Evolutionary conservation across 805 yeast species (phyloP).

Genomic region (Metschnikowia shivogae): DNA sequence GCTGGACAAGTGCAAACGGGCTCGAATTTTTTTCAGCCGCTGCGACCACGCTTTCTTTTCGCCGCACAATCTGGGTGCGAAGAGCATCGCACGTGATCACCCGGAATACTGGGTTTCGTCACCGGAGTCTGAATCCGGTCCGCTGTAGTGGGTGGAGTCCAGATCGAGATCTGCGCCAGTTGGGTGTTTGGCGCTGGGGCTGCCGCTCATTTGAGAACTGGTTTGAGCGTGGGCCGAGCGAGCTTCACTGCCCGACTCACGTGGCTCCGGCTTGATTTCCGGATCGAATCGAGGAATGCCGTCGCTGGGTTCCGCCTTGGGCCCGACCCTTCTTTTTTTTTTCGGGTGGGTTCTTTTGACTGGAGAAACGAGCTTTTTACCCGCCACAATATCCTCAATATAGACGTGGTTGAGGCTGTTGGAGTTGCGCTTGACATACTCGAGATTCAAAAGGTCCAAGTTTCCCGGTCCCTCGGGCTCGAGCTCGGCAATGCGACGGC

Average conservation of each 20-base stretch:
- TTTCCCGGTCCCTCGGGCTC: conserved; percentile 8
- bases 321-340: background rate
- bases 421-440: conserved; percentile 11
- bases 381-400: conserved; percentile 14
- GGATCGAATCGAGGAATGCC: too few relatives aligned
- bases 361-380: conserved; percentile 4
- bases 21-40: conserved; percentile 7
- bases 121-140: conserved; percentile 1
- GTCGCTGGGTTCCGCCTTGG: too few relatives aligned
- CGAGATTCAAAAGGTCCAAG: conserved; percentile 11
- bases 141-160: background rate
- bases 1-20: background rate
- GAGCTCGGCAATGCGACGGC: conserved; percentile 12
- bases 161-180: background rate
- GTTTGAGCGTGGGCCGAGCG: too few relatives aligned
- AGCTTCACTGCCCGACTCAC: background rate
- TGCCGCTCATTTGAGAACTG: too few relatives aligned
- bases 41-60: conserved; percentile 3
- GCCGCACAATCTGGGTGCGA: conserved; percentile 5
- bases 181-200: too few relatives aligned
- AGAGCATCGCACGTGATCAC: conserved; percentile 5
- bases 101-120: conserved; percentile 16
- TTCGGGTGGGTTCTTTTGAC: background rate
- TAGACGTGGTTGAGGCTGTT: conserved; percentile 15
- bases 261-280: background rate